Conservation (phyloP, 2,329 filamentous ascomycete species). For the Epichloe scottii region DNA sequence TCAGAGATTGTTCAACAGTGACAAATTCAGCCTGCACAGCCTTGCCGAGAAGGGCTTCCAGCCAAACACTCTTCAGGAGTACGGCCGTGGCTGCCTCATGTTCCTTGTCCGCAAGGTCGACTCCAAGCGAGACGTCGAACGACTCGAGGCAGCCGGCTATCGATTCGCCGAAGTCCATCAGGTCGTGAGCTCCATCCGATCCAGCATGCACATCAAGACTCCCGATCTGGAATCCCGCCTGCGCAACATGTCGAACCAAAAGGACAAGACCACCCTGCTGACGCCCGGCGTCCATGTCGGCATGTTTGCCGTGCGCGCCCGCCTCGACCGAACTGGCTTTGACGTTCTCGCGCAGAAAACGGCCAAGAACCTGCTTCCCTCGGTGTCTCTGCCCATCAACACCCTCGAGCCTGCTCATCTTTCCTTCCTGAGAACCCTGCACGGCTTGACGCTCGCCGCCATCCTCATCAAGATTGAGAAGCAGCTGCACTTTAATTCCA, state of each 20-base stretch:
- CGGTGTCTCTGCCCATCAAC: slow-evolving; percentile 38
- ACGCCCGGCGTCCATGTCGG: slow-evolving; percentile 43
- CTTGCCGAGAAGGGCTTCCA: slow-evolving; percentile 29
- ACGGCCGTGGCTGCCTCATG: slow-evolving; percentile 65
- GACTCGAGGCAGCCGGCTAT: slow-evolving; percentile 59
- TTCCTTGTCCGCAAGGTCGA: slow-evolving; percentile 60
- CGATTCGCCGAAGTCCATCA: slow-evolving; percentile 62
- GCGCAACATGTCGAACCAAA: slow-evolving; percentile 49
- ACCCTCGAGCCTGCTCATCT: slow-evolving; percentile 42
- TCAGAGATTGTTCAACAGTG: slow-evolving; percentile 4
- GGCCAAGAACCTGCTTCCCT: slow-evolving; percentile 48
- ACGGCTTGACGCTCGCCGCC: slow-evolving; percentile 27
- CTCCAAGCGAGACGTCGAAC: slow-evolving; percentile 43
- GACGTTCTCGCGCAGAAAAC: slow-evolving; percentile 48
- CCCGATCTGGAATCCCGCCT: slow-evolving; percentile 50
- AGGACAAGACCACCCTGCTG: slow-evolving; percentile 31
- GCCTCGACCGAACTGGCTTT: slow-evolving; percentile 41
- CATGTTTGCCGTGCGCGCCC: slow-evolving; percentile 43
- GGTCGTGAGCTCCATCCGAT: slow-evolving; percentile 54
- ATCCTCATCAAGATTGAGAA: slow-evolving; percentile 20
- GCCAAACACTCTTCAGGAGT: slow-evolving; percentile 16
- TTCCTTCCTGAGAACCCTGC: slow-evolving; percentile 39
- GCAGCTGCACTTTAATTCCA: slow-evolving; percentile 22
- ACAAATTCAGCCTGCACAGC: slow-evolving; percentile 17
- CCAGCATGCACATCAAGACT: slow-evolving; percentile 61